A percentile compares a stretch with the other conserved stretches of the same genome.
Evolutionary conservation across 805 yeast genomes (phyloP).

Genomic region (Candida morakotiae): DNA sequence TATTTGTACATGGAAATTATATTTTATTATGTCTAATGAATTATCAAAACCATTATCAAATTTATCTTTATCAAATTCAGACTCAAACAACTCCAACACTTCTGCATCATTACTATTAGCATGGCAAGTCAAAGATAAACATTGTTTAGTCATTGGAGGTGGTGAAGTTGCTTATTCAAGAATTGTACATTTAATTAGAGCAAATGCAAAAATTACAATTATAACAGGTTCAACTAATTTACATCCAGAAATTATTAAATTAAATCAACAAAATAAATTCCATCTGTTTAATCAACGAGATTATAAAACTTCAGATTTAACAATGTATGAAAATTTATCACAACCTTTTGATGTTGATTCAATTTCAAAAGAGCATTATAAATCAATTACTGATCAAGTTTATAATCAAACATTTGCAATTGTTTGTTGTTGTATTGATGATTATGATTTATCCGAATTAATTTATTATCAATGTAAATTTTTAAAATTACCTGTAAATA

Average conservation of each 20-base stretch:
- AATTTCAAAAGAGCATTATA: constrained; percentile 14
- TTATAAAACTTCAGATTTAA: constrained; percentile 45
- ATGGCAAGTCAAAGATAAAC: constrained; percentile 66
- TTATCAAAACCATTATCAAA: background rate
- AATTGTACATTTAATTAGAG: constrained; percentile 60
- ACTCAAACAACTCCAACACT: constrained; percentile 14
- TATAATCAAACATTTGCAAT: constrained; percentile 47
- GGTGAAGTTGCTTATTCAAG: constrained; percentile 76
- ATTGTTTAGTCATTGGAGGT: constrained; percentile 72
- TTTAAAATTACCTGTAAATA: constrained; percentile 59
- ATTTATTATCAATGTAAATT: constrained; percentile 50
- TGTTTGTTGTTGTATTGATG: constrained; percentile 74
- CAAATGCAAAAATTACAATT: constrained; percentile 68
- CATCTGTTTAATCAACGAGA: constrained; percentile 38
- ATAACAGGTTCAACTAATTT: constrained; percentile 38
- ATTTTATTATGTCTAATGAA: background rate
- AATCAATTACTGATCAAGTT: constrained; percentile 29
- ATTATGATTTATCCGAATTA: constrained; percentile 52
- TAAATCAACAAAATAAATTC: constrained; percentile 36
- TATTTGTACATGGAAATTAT: background rate
- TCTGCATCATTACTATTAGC: constrained; percentile 63
- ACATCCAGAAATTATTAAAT: constrained; percentile 25
- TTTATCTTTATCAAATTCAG: background rate
- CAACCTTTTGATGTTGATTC: constrained; percentile 7
- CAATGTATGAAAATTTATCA: constrained; percentile 39